A percentile compares a stretch with the other conserved stretches of the same genome.
Evolutionary conservation across 1,284 basidiomycete genomes (phyloP).

Genomic region (Moesziomyces sp.): DNA sequence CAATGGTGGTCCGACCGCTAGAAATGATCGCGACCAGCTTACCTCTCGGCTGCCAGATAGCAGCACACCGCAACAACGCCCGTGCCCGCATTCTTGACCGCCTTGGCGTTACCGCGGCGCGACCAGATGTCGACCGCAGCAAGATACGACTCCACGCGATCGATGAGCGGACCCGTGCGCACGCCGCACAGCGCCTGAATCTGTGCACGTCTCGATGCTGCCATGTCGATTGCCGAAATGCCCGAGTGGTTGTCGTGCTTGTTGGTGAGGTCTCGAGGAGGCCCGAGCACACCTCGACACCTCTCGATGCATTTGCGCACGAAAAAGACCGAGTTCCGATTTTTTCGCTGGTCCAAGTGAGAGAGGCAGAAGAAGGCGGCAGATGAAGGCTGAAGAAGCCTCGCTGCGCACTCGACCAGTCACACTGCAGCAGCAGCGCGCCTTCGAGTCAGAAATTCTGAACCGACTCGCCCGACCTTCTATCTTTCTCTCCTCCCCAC

Average conservation of each 20-base stretch:
- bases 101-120: conserved; percentile 44
- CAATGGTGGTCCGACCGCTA: neutral
- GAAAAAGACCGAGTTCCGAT: conserved; percentile 22
- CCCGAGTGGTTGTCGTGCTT: neutral
- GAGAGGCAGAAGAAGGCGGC: conserved; percentile 12
- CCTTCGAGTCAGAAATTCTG: conserved; percentile 29
- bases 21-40: neutral
- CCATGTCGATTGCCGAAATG: conserved; percentile 10
- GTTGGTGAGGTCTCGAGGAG: neutral
- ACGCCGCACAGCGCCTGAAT: conserved; percentile 42
- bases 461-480: neutral
- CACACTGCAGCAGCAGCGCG: too few species aligned
- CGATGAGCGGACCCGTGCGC: conserved; percentile 39
- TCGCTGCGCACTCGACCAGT: neutral
- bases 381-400: conserved; percentile 7
- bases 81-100: conserved; percentile 44
- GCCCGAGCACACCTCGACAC: conserved; percentile 14
- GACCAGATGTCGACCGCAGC: conserved; percentile 51
- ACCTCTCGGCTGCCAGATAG: conserved; percentile 48
- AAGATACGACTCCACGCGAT: conserved; percentile 47
- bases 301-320: neutral
- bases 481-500: conserved; percentile 7
- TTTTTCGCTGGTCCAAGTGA: neutral
- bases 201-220: conserved; percentile 42
- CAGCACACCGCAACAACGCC: conserved; percentile 48